A percentile compares a stretch with the other conserved stretches of the same genome.
Conservation (phyloP, 306 rosid genomes). For the Cucurbita pepo region DNA sequence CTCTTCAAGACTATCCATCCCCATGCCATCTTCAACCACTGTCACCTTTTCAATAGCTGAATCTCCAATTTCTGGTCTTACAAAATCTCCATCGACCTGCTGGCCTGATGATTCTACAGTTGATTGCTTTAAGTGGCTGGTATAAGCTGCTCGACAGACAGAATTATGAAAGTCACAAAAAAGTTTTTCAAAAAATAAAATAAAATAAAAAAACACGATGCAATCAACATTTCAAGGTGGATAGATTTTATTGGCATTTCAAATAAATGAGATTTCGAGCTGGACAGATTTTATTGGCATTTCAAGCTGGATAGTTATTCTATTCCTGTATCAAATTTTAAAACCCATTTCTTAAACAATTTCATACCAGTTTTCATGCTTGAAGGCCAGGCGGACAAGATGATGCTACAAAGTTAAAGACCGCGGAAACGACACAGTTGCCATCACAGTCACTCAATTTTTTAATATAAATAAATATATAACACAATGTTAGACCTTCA, state of each 20-base stretch:
- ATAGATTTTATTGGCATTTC: not conserved
- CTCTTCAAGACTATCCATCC: slow-evolving; percentile 8
- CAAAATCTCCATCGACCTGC: slow-evolving; percentile 3
- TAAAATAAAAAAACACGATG: not conserved
- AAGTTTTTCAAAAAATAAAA: not conserved
- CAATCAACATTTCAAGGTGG: not conserved
- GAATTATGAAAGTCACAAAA: not conserved
- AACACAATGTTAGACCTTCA: not conserved
- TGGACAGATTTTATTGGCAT: not conserved
- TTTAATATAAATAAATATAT: not conserved
- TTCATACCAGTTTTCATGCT: not conserved
- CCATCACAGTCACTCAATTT: not conserved
- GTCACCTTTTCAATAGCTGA: not conserved
- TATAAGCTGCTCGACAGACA: slow-evolving; percentile 19
- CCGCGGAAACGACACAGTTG: not conserved
- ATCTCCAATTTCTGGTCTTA: slow-evolving; percentile 2
- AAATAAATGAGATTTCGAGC: not conserved
- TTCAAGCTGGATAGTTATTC: not conserved
- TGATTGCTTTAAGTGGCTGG: slow-evolving; percentile 12
- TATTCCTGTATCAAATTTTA: not conserved
- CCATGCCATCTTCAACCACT: slow-evolving; percentile 10
- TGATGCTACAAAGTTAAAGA: not conserved
- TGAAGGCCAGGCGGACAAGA: not conserved
- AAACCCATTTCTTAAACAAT: not conserved
- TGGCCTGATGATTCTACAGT: slow-evolving; percentile 11